These are phyloP conservation scores for Stachybotrys chlorohalonatus DNA, from an alignment of 2,329 filamentous ascomycete genomes.

Conservation along the genomic window DNA sequence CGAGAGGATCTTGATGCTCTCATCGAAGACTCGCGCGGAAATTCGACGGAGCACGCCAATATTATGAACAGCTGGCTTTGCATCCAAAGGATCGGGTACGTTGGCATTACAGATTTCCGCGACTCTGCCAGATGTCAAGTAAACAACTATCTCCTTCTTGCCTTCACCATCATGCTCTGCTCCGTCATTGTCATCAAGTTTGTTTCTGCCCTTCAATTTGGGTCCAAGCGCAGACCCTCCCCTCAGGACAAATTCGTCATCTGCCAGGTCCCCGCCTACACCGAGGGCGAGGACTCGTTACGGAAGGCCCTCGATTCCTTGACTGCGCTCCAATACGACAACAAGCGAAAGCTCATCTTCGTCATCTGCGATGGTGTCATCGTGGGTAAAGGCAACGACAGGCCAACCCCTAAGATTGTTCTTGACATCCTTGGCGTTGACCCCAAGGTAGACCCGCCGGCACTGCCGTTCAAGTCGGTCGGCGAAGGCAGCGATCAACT, in stretches of 20 bases:
- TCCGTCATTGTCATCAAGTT: conserved; percentile 80
- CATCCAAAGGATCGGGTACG: conserved; percentile 73
- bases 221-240: conserved; percentile 78
- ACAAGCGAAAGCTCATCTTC: conserved; percentile 94
- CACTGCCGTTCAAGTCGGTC: conserved; percentile 88
- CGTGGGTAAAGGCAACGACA: conserved; percentile 89
- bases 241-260: conserved; percentile 99
- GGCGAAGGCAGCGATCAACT: conserved; percentile 84
- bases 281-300: conserved; percentile 91
- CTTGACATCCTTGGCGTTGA: conserved; percentile 95
- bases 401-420: conserved; percentile 94
- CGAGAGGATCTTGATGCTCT: conserved; percentile 53
- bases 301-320: conserved; percentile 90
- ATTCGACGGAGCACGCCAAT: conserved; percentile 37
- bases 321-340: conserved; percentile 91
- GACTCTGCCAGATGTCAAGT: conserved; percentile 66
- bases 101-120: conserved; percentile 80
- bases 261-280: conserved; percentile 95
- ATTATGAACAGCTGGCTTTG: conserved; percentile 67
- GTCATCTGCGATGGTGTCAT: conserved; percentile 98
- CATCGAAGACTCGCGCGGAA: conserved; percentile 37
- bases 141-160: conserved; percentile 84
- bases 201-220: conserved; percentile 84
- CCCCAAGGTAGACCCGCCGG: conserved; percentile 90
- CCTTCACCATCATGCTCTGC: conserved; percentile 78